Percentiles rank a stretch among this genome's conserved stretches.
phyloP scores from a whole-genome alignment of 2,329 filamentous ascomycete genomes.

The Chaetomium strumarium region DNA sequence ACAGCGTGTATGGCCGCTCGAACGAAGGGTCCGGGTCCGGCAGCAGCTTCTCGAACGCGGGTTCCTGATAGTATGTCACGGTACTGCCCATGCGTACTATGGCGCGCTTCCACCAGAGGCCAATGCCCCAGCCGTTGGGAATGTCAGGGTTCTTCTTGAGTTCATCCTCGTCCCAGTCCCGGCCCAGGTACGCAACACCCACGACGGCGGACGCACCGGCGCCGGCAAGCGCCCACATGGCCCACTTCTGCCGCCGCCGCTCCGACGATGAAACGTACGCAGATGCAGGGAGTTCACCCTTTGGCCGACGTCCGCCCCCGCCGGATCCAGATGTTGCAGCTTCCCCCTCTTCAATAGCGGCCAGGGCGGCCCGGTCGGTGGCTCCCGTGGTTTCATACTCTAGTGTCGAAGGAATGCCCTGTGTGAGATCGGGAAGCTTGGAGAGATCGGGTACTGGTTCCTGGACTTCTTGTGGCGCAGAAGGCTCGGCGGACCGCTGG shows the following conservation, averaged over 20 bases:
- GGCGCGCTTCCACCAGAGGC: slow-evolving; percentile 74
- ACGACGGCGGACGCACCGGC: slow-evolving; percentile 51
- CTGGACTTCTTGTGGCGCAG: slow-evolving; percentile 20
- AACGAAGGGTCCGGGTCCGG: slow-evolving; percentile 74
- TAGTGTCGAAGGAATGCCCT: slow-evolving; percentile 88
- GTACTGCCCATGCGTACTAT: slow-evolving; percentile 68
- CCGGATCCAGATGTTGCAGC: slow-evolving; percentile 31
- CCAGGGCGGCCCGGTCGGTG: slow-evolving; percentile 33
- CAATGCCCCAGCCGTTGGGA: slow-evolving; percentile 71
- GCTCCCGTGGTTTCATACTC: slow-evolving; percentile 62
- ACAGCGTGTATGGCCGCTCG: slow-evolving; percentile 84
- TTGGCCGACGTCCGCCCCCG: slow-evolving; percentile 48
- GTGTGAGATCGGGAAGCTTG: slow-evolving; percentile 83
- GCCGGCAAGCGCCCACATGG: slow-evolving; percentile 65
- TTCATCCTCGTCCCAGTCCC: slow-evolving; percentile 83
- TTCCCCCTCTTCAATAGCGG: slow-evolving; percentile 35
- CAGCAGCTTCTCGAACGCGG: slow-evolving; percentile 87
- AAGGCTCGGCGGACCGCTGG: slow-evolving; percentile 1
- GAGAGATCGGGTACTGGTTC: slow-evolving; percentile 49
- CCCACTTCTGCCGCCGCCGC: slow-evolving; percentile 67
- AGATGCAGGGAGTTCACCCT: slow-evolving; percentile 65
- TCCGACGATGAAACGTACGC: slow-evolving; percentile 91
- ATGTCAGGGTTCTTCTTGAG: slow-evolving; percentile 61
- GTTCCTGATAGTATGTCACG: slow-evolving; percentile 91
- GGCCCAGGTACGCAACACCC: slow-evolving; percentile 69